These are phyloP conservation scores for Peniophora sp. DNA, from an alignment of 1,284 basidiomycete genomes.

Conservation along the genomic window DNA sequence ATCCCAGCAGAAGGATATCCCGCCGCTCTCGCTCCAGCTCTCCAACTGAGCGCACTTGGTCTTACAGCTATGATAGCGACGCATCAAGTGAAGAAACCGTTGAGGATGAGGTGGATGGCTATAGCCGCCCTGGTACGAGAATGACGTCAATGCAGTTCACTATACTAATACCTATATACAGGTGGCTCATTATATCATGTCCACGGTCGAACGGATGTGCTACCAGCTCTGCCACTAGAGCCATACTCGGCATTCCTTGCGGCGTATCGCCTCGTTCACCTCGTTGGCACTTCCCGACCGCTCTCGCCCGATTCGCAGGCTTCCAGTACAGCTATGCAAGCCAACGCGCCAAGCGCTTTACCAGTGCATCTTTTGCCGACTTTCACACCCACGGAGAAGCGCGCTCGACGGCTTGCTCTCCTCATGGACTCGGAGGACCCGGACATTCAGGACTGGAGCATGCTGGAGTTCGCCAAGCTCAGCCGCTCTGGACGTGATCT, in stretches of 20 bases:
- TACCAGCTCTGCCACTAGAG: conserved; percentile 13
- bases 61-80: neutral
- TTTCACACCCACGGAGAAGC: conserved; percentile 7
- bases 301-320: neutral
- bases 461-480: conserved; percentile 13
- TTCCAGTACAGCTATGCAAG: conserved; percentile 1
- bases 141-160: neutral
- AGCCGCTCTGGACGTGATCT: conserved; percentile 9
- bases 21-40: neutral
- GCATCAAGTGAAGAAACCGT: neutral
- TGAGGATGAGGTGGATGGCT: neutral
- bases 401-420: conserved; percentile 11
- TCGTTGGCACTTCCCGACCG: conserved; percentile 4
- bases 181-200: conserved; percentile 11
- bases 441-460: conserved; percentile 10
- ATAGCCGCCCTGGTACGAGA: neutral
- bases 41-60: neutral
- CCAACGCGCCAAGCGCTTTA: too few relatives aligned
- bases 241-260: conserved; percentile 13
- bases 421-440: conserved; percentile 13
- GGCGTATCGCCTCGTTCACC: conserved; percentile 11
- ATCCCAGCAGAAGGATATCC: neutral
- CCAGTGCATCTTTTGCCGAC: conserved; percentile 11
- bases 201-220: conserved; percentile 13
- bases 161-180: neutral